Conservation (phyloP, 2,329 filamentous ascomycete genomes). For the Niveomyces coronatus region DNA sequence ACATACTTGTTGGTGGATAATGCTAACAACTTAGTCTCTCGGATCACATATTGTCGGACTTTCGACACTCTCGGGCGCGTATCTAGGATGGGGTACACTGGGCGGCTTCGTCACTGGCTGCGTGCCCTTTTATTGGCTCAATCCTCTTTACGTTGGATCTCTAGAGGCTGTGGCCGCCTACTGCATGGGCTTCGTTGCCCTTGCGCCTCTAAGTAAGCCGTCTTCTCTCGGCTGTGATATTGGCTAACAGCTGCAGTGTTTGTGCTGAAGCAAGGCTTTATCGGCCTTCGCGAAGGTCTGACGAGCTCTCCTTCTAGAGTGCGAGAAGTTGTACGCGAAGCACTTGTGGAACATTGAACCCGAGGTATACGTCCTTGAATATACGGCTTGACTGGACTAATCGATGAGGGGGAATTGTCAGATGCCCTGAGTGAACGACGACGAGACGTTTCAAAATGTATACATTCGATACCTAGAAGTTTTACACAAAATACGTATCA, state of each 20-base stretch:
- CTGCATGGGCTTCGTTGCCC: slow-evolving; percentile 32
- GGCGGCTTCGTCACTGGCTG: slow-evolving; percentile 36
- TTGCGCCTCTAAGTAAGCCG: slow-evolving; percentile 35
- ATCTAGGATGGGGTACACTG: slow-evolving; percentile 39
- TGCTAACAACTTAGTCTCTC: slow-evolving; percentile 28
- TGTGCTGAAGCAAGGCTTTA: slow-evolving; percentile 37
- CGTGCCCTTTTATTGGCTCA: slow-evolving; percentile 41
- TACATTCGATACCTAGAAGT: too few species aligned
- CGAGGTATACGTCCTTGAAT: not conserved
- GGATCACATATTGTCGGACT: slow-evolving; percentile 32
- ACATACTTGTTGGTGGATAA: not conserved
- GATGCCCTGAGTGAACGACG: too few species aligned
- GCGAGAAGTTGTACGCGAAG: not conserved
- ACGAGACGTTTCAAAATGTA: too few species aligned
- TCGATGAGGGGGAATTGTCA: not conserved
- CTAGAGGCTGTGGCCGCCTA: slow-evolving; percentile 34
- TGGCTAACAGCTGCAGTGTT: slow-evolving; percentile 27
- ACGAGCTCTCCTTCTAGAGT: slow-evolving; percentile 9
- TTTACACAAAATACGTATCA: too few species aligned
- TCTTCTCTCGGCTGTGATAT: not conserved
- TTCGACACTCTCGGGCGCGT: slow-evolving; percentile 30
- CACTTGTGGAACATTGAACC: not conserved
- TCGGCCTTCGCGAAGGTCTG: slow-evolving; percentile 36
- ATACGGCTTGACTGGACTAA: too few species aligned
- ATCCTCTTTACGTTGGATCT: slow-evolving; percentile 32